These are phyloP conservation scores for Penicillium sp. DNA, from an alignment of 2,329 filamentous ascomycete genomes.

Conservation along the genomic window DNA sequence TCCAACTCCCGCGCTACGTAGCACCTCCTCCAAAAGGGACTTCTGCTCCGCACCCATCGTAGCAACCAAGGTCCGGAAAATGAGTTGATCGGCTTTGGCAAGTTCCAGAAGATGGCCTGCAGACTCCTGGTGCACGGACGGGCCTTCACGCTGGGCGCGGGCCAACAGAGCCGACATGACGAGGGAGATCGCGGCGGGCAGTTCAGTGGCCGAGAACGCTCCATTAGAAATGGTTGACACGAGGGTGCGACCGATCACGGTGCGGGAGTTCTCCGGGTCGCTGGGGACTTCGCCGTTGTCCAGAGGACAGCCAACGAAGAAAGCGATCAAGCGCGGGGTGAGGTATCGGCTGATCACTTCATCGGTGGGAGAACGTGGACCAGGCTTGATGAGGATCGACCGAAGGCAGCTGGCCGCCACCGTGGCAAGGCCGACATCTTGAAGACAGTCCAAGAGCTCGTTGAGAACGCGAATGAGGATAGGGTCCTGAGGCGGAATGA, in stretches of 20 bases:
- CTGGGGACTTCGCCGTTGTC: slow-evolving; percentile 60
- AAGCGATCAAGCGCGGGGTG: slow-evolving; percentile 72
- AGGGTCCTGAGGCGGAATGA: slow-evolving; percentile 72
- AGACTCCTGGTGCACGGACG: slow-evolving; percentile 67
- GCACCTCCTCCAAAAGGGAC: slow-evolving; percentile 76
- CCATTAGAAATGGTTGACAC: slow-evolving; percentile 65
- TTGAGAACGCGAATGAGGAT: slow-evolving; percentile 73
- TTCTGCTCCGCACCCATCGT: slow-evolving; percentile 71
- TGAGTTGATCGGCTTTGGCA: slow-evolving; percentile 69
- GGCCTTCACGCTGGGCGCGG: slow-evolving; percentile 66
- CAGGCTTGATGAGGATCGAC: slow-evolving; percentile 71
- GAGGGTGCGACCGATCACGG: slow-evolving; percentile 71
- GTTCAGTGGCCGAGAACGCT: slow-evolving; percentile 29
- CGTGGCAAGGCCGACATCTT: slow-evolving; percentile 63
- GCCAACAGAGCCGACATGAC: slow-evolving; percentile 76
- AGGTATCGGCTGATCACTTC: slow-evolving; percentile 73
- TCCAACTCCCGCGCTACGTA: slow-evolving; percentile 61
- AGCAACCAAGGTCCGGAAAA: slow-evolving; percentile 74
- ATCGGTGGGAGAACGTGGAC: slow-evolving; percentile 63
- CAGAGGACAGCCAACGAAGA: slow-evolving; percentile 57
- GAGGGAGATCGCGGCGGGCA: slow-evolving; percentile 65
- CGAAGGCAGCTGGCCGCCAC: slow-evolving; percentile 89
- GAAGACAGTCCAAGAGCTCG: slow-evolving; percentile 81
- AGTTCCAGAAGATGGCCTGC: slow-evolving; percentile 77
- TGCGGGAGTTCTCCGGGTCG: slow-evolving; percentile 75